Conservation (phyloP, 352 stramenopile genomes). For the Phytophthora podocarpi region DNA sequence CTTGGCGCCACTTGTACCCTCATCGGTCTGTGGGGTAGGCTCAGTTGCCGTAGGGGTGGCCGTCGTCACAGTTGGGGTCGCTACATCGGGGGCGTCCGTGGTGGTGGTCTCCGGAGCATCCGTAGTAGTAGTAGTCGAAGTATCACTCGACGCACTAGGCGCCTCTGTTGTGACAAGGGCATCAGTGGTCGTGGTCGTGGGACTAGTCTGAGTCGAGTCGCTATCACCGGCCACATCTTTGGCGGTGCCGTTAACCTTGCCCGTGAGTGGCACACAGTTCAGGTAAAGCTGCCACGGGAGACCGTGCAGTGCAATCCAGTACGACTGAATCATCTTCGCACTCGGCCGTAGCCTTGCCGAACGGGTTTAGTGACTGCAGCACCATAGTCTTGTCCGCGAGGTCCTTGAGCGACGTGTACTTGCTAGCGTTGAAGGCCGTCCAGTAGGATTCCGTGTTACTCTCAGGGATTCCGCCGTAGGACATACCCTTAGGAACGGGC, state of each 20-base stretch:
- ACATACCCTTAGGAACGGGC: constrained; percentile 41
- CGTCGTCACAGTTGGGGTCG: constrained; percentile 2
- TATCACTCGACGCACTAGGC: constrained; percentile 1
- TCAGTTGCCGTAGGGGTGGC: constrained; percentile 16
- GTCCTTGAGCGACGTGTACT: constrained; percentile 43
- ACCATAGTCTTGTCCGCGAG: constrained; percentile 34
- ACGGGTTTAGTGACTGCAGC: constrained; percentile 27
- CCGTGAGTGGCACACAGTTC: constrained; percentile 34
- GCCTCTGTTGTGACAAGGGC: too few relatives aligned
- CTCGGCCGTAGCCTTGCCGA: constrained; percentile 31
- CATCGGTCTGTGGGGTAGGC: constrained; percentile 6
- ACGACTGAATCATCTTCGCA: constrained; percentile 48
- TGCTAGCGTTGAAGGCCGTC: constrained; percentile 38
- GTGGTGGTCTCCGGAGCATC: constrained; percentile 4
- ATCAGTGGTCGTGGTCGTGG: constrained; percentile 1
- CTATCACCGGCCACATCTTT: constrained; percentile 4
- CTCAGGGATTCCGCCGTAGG: constrained; percentile 28
- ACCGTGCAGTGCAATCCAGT: constrained; percentile 65
- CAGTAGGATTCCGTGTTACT: constrained; percentile 36
- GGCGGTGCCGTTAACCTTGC: constrained; percentile 12
- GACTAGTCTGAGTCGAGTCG: background rate
- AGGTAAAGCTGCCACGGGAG: constrained; percentile 66
- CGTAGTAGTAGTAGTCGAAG: constrained; percentile 6
- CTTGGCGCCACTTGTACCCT: constrained; percentile 22
- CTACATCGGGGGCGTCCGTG: constrained; percentile 20